Evolutionary conservation across 2,329 filamentous ascomycete genomes (phyloP), one percentile per base, ranked within the genome.

Genomic region (Epichloe festucae): DNA sequence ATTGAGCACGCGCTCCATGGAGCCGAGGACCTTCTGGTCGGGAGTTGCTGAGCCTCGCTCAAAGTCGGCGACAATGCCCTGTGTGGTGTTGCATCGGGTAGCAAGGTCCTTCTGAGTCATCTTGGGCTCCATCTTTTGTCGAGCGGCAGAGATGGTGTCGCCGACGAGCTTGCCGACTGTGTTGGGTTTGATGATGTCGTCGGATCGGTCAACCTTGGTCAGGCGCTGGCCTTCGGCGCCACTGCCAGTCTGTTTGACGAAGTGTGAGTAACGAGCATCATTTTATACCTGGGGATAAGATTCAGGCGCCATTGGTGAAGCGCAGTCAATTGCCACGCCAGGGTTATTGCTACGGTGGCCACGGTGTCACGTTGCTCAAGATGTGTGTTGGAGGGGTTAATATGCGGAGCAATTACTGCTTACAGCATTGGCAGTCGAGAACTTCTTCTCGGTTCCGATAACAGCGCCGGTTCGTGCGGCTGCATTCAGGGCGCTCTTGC

Each of bases 151-250:
- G 73, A 97, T 96, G 58, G 85, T 87, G 59, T 87, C 81, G 63
- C 87, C 89, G 58, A 97, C 88, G 52, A 79, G 76, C 63, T 78
- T 77, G 66, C 89, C 89, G 53, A 96, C 77, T 46, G 89, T 94
- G 75, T 95, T 95, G 65, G 89, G 90, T 76, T 95, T 95, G 72
- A 97, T 85, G 73, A 96, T 95, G 68, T 96, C 93, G 76, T 97
- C 90, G 67, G 83, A 84, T 60, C 91, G 90, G 77, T 97, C 93
- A 70, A 98, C 90, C 77, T 97, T 96, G 60, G 93, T 97, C 58
- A 97, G 78, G 67, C 88, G 90, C 74, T 98, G 93, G 61, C 93
- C 93, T 73, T 97, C 91, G 59, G 61, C 60, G 50, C 59, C 56
- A 23, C 57, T 53, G 17, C 59, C 56, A 17, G 55, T 34, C 67